Conservation (phyloP, 2,329 filamentous ascomycete species). For the Colletotrichum plurivorum region DNA sequence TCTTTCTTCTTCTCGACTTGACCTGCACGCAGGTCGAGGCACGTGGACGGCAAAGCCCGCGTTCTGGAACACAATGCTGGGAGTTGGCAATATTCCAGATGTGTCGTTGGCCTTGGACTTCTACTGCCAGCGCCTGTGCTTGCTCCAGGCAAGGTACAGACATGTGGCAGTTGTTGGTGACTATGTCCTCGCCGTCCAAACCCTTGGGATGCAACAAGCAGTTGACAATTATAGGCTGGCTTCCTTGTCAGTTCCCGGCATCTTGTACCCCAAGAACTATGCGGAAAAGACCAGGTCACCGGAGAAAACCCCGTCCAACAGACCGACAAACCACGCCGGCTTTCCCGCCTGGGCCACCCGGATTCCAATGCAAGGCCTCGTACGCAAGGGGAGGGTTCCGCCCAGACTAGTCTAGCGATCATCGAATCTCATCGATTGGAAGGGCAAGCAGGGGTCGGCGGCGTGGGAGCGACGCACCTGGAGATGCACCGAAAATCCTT, state of each 20-base stretch:
- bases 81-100: no score
- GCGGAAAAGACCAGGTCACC: background rate
- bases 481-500: constrained; percentile 37
- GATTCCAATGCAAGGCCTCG: background rate
- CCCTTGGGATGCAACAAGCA: no score
- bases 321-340: background rate
- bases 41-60: constrained; percentile 5
- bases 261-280: no score
- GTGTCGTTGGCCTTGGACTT: no score
- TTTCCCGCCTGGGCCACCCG: constrained; percentile 25
- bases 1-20: background rate
- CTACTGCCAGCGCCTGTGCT: no score
- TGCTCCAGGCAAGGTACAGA: no score
- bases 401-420: constrained; percentile 12
- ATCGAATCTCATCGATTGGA: constrained; percentile 31
- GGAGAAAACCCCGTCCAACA: background rate
- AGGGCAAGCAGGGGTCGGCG: constrained; percentile 17
- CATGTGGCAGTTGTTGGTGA: no score
- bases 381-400: background rate
- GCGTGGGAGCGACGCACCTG: constrained; percentile 12
- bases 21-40: constrained; percentile 6
- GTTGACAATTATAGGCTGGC: no score
- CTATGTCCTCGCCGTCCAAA: no score
- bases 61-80: background rate
- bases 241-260: no score